Conservation (phyloP, 768 basidiomycete species). For the Tricholoma matsutake region DNA sequence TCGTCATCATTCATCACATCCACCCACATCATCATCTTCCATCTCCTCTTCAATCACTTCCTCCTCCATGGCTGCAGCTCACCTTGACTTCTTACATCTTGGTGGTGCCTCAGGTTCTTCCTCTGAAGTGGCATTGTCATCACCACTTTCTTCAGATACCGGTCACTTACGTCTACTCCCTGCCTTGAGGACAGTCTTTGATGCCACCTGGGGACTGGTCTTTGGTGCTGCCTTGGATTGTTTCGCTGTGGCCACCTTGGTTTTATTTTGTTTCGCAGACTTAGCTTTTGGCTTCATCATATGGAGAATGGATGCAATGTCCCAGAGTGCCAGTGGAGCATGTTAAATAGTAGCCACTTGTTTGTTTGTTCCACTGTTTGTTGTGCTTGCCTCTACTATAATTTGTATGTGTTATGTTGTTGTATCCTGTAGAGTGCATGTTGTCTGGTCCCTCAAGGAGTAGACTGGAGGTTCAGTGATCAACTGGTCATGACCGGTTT, state of each 20-base stretch:
- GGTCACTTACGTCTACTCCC: not conserved
- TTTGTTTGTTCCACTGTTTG: slow-evolving; percentile 1
- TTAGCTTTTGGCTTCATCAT: not conserved
- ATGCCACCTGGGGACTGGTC: not conserved
- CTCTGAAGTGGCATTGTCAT: not conserved
- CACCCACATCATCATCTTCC: not conserved
- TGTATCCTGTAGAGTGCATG: not conserved
- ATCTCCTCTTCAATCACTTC: not conserved
- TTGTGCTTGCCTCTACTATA: not conserved
- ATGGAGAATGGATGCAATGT: not conserved
- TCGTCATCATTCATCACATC: not conserved
- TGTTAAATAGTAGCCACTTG: not conserved
- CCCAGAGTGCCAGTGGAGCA: not conserved
- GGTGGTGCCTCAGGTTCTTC: not conserved
- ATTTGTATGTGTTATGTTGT: not conserved
- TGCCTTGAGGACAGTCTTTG: not conserved
- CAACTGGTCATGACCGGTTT: slow-evolving; percentile 1
- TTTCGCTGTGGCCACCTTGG: not conserved
- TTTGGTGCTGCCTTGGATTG: not conserved
- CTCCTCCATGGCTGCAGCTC: not conserved
- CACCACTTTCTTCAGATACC: not conserved
- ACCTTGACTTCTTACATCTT: not conserved
- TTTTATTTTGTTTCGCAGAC: not conserved
- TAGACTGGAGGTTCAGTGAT: not conserved
- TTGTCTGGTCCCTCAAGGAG: not conserved